Evolutionary conservation across 1,139 yeast genomes (phyloP).

Genomic region (Lodderomyces parapsilosis): DNA sequence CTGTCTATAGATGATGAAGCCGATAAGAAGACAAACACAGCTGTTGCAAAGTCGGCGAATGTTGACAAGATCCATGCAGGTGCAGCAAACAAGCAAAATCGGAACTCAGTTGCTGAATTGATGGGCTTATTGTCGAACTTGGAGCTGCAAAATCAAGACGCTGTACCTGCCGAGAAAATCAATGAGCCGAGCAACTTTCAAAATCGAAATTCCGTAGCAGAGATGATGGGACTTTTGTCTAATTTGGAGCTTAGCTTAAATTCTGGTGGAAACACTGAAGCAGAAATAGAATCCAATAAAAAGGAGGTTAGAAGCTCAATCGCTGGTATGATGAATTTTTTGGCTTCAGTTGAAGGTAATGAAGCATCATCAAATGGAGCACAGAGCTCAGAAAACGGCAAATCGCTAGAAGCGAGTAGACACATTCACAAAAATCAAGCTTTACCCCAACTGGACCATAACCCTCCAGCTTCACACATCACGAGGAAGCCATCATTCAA

Average conservation of each 20-base stretch:
- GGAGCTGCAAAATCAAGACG: constrained; percentile 3
- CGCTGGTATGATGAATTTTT: constrained; percentile 20
- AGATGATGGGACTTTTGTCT: constrained; percentile 21
- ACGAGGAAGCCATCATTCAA: constrained; percentile 9
- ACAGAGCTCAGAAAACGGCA: background rate
- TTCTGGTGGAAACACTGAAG: background rate
- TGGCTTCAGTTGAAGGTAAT: constrained; percentile 10
- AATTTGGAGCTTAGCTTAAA: constrained; percentile 6
- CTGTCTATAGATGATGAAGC: background rate
- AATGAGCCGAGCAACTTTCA: background rate
- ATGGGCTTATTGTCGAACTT: constrained; percentile 18
- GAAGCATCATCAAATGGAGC: background rate
- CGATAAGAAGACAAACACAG: background rate
- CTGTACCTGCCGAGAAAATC: background rate
- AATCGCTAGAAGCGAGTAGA: background rate
- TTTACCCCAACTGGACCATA: background rate
- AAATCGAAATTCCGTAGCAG: constrained; percentile 18
- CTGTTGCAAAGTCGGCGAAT: no score
- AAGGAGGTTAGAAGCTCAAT: constrained; percentile 15
- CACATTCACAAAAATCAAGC: background rate
- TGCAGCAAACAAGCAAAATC: background rate
- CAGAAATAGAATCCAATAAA: background rate
- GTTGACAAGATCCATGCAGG: constrained; percentile 16
- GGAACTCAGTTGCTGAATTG: constrained; percentile 21
- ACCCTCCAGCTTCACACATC: background rate